Evolutionary conservation across 495 filamentous ascomycete genomes (phyloP).

Genomic region (Hyaloscypha finlandica): DNA sequence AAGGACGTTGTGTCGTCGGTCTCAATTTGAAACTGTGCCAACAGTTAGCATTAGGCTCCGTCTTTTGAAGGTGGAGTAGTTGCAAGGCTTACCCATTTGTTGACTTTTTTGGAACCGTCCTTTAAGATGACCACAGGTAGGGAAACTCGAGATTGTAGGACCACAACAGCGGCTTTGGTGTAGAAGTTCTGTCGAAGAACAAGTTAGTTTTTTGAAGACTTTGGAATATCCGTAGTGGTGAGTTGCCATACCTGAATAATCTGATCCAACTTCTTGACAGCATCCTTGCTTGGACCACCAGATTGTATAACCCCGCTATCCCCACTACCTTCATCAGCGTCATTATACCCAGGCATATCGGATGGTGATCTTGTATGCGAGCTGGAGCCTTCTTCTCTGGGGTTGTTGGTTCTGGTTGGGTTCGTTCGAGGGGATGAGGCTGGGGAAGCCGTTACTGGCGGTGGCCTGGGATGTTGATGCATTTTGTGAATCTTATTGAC

Average conservation of each 20-base stretch:
- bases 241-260: slow-evolving; percentile 71
- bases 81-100: slow-evolving; percentile 85
- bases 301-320: slow-evolving; percentile 47
- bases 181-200: slow-evolving; percentile 72
- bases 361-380: slow-evolving; percentile 23
- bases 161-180: slow-evolving; percentile 82
- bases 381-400: slow-evolving; percentile 54
- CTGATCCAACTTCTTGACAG: slow-evolving; percentile 78
- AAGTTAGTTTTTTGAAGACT: not conserved
- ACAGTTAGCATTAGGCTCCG: slow-evolving; percentile 6
- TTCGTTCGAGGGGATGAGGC: slow-evolving; percentile 67
- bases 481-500: slow-evolving; percentile 44
- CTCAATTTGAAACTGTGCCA: slow-evolving; percentile 83
- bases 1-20: slow-evolving; percentile 89
- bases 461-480: slow-evolving; percentile 83
- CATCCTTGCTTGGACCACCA: slow-evolving; percentile 56
- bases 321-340: slow-evolving; percentile 33
- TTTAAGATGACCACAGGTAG: slow-evolving; percentile 60
- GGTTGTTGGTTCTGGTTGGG: slow-evolving; percentile 69
- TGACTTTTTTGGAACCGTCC: slow-evolving; percentile 64
- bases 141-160: slow-evolving; percentile 77
- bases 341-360: slow-evolving; percentile 32
- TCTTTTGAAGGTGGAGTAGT: not conserved
- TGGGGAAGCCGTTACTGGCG: slow-evolving; percentile 64
- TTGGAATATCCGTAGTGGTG: not conserved